A percentile compares a stretch with the other conserved stretches of the same genome.
phyloP scores from a whole-genome alignment of 139 green algal genomes.

The Chloropicon primus region DNA sequence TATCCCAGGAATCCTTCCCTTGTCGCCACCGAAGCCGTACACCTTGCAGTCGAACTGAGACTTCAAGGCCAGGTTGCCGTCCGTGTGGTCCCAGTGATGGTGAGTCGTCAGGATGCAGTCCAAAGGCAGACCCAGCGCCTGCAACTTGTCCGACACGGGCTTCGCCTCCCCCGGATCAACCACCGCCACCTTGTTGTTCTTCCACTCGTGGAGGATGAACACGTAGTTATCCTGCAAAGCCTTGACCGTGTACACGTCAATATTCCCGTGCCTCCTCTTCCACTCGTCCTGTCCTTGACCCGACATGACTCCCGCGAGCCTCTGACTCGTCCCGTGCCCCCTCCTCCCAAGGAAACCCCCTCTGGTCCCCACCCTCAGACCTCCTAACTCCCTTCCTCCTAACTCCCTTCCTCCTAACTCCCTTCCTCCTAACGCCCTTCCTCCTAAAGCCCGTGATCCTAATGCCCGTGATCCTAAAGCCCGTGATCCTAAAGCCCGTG shows the following conservation, averaged over 20 bases:
- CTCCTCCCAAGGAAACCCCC: too few species aligned
- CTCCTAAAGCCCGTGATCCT: too few species aligned
- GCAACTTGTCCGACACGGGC: conserved; percentile 46
- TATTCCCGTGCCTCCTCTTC: not conserved
- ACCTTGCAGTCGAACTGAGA: conserved; percentile 12
- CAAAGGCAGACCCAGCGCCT: conserved; percentile 15
- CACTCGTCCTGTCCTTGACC: too few species aligned
- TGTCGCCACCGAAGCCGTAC: conserved; percentile 20
- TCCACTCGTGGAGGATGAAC: conserved; percentile 53
- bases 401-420: too few species aligned
- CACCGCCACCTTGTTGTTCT: conserved; percentile 39
- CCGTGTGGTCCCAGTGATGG: conserved; percentile 52
- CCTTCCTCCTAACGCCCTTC: too few species aligned
- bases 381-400: too few species aligned
- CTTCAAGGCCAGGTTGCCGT: conserved; percentile 45
- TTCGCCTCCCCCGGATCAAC: conserved; percentile 64
- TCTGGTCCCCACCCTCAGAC: too few species aligned
- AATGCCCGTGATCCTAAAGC: too few species aligned
- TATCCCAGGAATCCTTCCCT: conserved; percentile 66
- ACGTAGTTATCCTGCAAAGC: conserved; percentile 54
- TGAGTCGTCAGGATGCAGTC: conserved; percentile 76
- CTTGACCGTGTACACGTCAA: not conserved
- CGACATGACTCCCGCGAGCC: too few species aligned
- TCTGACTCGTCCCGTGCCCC: too few species aligned
- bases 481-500: too few species aligned